Evolutionary conservation across 1,284 basidiomycete species (phyloP).

Genomic region (Trichosporon inkin): DNA sequence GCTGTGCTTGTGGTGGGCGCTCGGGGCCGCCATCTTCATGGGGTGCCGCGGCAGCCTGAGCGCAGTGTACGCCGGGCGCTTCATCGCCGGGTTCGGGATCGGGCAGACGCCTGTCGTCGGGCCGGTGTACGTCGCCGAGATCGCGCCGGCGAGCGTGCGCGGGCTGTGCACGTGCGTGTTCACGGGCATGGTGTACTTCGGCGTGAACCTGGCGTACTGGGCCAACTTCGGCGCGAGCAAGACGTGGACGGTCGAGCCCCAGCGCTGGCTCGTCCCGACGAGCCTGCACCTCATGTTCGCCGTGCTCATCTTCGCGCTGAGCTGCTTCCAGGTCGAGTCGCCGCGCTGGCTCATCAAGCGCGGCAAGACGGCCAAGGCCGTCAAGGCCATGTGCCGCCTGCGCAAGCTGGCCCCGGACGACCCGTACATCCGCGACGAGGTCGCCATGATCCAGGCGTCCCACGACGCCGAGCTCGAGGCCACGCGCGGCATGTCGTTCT

Average conservation of each 20-base stretch:
- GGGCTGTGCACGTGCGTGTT: constrained; percentile 59
- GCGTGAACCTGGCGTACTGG: constrained; percentile 10
- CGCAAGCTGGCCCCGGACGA: constrained; percentile 27
- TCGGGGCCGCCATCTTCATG: constrained; percentile 14
- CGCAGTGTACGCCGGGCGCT: constrained; percentile 15
- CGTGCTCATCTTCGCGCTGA: constrained; percentile 45
- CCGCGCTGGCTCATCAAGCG: constrained; percentile 58
- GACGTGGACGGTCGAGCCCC: constrained; percentile 11
- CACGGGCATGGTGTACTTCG: constrained; percentile 24
- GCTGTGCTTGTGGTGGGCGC: constrained; percentile 14
- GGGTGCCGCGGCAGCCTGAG: constrained; percentile 9
- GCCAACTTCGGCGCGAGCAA: constrained; percentile 11
- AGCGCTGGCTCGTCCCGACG: constrained; percentile 16
- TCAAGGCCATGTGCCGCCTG: constrained; percentile 26
- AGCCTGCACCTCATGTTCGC: constrained; percentile 43
- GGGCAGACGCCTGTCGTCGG: constrained; percentile 41
- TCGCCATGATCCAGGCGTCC: constrained; percentile 31
- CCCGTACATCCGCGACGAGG: constrained; percentile 30
- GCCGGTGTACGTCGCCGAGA: constrained; percentile 42
- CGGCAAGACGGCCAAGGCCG: constrained; percentile 28
- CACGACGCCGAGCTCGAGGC: constrained; percentile 14
- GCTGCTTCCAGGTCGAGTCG: constrained; percentile 52
- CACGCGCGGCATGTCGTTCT: constrained; percentile 11
- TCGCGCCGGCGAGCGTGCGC: constrained; percentile 52
- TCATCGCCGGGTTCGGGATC: constrained; percentile 21